These are phyloP conservation scores for Bromus sterilis DNA, from an alignment of 176 grass and related monocot species.

Conservation along the genomic window DNA sequence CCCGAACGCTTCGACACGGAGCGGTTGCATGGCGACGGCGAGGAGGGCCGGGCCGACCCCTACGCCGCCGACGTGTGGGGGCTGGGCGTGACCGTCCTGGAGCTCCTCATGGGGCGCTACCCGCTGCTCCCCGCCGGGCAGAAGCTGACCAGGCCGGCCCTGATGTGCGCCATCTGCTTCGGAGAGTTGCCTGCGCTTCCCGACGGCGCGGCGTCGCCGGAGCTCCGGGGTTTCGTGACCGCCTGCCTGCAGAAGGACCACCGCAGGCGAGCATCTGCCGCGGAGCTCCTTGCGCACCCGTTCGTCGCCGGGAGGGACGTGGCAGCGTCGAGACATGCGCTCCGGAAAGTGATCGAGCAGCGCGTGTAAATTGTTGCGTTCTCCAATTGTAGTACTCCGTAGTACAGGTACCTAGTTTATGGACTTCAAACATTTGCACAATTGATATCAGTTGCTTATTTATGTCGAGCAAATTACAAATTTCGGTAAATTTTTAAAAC, in stretches of 20 bases:
- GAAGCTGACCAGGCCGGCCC: slow-evolving; percentile 32
- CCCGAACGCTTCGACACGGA: neutral
- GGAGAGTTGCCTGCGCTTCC: neutral
- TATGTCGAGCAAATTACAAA: too few relatives aligned
- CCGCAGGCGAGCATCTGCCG: neutral
- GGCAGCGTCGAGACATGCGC: neutral
- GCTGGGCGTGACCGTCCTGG: slow-evolving; percentile 22
- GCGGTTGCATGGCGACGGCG: neutral
- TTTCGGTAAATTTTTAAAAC: too few relatives aligned
- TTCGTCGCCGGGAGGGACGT: neutral
- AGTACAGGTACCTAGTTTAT: too few relatives aligned
- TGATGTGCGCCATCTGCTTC: slow-evolving; percentile 54
- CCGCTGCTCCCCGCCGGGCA: slow-evolving; percentile 34
- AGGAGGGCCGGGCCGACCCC: neutral
- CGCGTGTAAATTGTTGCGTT: neutral
- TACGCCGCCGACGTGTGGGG: slow-evolving; percentile 41
- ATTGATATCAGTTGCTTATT: too few relatives aligned
- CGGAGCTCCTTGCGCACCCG: neutral
- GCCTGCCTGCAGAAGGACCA: slow-evolving; percentile 44
- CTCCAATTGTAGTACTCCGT: neutral
- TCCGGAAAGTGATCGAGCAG: neutral
- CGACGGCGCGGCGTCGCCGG: slow-evolving; percentile 14
- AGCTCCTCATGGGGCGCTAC: slow-evolving; percentile 31
- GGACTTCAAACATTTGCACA: too few relatives aligned
- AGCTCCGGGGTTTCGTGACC: slow-evolving; percentile 21